Conservation (phyloP, 148 eudicot genomes). For the Chenopodium formosanum region DNA sequence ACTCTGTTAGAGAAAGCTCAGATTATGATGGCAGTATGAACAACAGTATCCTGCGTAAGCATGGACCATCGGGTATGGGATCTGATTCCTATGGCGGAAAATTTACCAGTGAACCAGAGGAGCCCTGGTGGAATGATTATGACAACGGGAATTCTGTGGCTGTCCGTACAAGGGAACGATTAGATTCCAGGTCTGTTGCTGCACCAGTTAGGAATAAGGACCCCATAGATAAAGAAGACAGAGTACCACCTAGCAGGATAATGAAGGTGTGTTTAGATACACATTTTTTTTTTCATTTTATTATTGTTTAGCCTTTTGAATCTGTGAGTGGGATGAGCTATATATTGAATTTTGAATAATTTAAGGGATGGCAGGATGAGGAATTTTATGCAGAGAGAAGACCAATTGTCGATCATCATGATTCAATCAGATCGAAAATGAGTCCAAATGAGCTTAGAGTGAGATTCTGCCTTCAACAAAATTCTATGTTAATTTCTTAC, state of each 20-base stretch:
- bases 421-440: constrained; percentile 35
- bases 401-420: constrained; percentile 31
- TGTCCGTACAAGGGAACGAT: constrained; percentile 30
- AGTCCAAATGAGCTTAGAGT: constrained; percentile 49
- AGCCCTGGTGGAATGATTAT: constrained; percentile 34
- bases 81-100: constrained; percentile 41
- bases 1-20: constrained; percentile 27
- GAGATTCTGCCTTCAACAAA: constrained; percentile 20
- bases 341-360: constrained; percentile 14
- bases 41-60: constrained; percentile 25
- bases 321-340: constrained; percentile 5
- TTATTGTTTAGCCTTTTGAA: background rate
- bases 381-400: constrained; percentile 41
- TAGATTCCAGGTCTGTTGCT: constrained; percentile 40
- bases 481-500: background rate
- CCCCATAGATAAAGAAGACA: constrained; percentile 34
- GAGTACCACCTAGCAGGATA: constrained; percentile 35
- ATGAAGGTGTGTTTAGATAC: constrained; percentile 41
- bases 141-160: constrained; percentile 31
- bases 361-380: constrained; percentile 44
- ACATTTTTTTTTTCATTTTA: background rate
- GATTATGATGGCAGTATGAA: constrained; percentile 22
- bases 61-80: constrained; percentile 28
- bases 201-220: constrained; percentile 32
- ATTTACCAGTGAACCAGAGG: constrained; percentile 26